Conservation (phyloP, 176 grass and related monocot species). For the Musa itinerans region DNA sequence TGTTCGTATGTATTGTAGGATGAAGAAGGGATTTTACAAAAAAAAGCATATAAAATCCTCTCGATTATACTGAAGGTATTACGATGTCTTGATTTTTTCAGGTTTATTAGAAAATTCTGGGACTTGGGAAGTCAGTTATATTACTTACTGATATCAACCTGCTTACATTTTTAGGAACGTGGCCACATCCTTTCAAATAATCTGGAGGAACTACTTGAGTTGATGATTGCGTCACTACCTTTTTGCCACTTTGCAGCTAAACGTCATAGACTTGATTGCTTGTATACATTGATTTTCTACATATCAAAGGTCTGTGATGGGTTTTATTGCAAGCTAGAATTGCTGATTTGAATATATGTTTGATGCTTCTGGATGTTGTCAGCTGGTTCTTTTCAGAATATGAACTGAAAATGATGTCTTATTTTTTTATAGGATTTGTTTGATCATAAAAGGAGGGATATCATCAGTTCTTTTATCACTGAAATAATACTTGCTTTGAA, state of each 20-base stretch:
- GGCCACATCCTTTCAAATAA: slow-evolving; percentile 53
- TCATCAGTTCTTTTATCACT: slow-evolving; percentile 76
- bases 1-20: slow-evolving; percentile 42
- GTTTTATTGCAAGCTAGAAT: background rate
- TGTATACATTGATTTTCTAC: slow-evolving; percentile 67
- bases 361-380: background rate
- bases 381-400: background rate
- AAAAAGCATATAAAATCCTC: slow-evolving; percentile 97
- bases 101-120: background rate
- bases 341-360: background rate
- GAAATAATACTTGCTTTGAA: slow-evolving; percentile 87
- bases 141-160: background rate
- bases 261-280: slow-evolving; percentile 76
- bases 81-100: background rate
- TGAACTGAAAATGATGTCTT: background rate
- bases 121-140: background rate
- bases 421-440: slow-evolving; percentile 58
- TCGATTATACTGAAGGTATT: slow-evolving; percentile 80
- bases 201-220: slow-evolving; percentile 47
- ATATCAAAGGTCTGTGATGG: slow-evolving; percentile 64
- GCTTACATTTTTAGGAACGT: slow-evolving; percentile 36
- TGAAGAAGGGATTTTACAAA: slow-evolving; percentile 68
- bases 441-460: slow-evolving; percentile 55
- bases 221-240: slow-evolving; percentile 61
- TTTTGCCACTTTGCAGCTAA: slow-evolving; percentile 75